These are phyloP conservation scores for Vaccinium vitisidaea DNA, from an alignment of 148 eudicot genomes.

Conservation along the genomic window DNA sequence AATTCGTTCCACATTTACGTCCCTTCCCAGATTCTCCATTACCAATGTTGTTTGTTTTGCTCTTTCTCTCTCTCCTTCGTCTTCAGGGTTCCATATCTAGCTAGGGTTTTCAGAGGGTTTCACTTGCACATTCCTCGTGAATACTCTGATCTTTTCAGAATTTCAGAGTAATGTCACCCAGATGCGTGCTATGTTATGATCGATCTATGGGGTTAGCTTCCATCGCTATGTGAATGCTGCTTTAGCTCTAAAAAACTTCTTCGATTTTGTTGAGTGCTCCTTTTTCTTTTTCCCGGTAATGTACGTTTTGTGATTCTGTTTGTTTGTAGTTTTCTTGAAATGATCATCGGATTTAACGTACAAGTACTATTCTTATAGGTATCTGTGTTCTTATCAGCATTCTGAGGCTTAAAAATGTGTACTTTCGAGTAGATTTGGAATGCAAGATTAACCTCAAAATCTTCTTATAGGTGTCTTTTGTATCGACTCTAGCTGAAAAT, in stretches of 20 bases:
- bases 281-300: background rate
- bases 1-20: background rate
- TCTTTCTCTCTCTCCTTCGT: background rate
- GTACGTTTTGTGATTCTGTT: background rate
- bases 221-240: background rate
- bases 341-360: background rate
- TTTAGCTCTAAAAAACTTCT: background rate
- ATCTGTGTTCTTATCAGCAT: background rate
- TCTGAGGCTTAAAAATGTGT: background rate
- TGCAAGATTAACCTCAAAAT: background rate
- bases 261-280: background rate
- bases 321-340: background rate
- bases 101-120: constrained; percentile 9
- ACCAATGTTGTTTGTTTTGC: background rate
- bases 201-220: constrained; percentile 13
- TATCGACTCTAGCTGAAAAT: background rate
- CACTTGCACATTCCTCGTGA: background rate
- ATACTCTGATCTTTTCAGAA: background rate
- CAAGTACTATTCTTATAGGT: background rate
- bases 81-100: constrained; percentile 2
- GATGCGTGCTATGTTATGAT: background rate
- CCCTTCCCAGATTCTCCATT: background rate
- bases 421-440: background rate
- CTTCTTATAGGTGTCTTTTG: constrained; percentile 1
- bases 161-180: background rate